Percentiles rank a stretch among this genome's conserved stretches.
Conservation (phyloP, 768 basidiomycete genomes). For the Sarcomyxa edulis region DNA sequence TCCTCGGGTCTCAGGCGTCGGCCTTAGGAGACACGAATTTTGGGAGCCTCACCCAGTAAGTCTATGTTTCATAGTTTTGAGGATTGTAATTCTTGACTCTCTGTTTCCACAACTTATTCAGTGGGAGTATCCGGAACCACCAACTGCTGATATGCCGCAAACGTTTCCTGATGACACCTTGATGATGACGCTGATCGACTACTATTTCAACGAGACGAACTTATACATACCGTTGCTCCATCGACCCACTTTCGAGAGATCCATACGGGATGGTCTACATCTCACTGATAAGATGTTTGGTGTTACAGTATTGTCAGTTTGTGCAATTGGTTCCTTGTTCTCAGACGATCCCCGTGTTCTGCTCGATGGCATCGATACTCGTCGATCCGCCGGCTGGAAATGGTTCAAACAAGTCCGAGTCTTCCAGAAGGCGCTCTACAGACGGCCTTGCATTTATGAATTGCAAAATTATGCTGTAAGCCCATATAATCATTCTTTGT, state of each 20-base stretch:
- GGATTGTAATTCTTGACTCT: neutral
- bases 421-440: slow-evolving; percentile 56
- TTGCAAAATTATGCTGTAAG: slow-evolving; percentile 62
- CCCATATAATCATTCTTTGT: slow-evolving; percentile 7
- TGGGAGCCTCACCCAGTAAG: slow-evolving; percentile 32
- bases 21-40: slow-evolving; percentile 26
- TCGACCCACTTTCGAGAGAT: slow-evolving; percentile 57
- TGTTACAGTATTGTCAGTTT: slow-evolving; percentile 59
- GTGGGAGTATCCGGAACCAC: neutral
- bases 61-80: neutral
- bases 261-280: slow-evolving; percentile 44
- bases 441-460: slow-evolving; percentile 65
- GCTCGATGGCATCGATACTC: slow-evolving; percentile 28
- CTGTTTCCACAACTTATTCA: neutral
- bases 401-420: slow-evolving; percentile 68
- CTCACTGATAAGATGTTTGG: slow-evolving; percentile 47
- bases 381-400: slow-evolving; percentile 55
- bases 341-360: slow-evolving; percentile 54
- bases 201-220: slow-evolving; percentile 61
- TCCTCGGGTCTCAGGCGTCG: slow-evolving; percentile 8
- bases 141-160: slow-evolving; percentile 17
- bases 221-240: slow-evolving; percentile 67
- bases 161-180: slow-evolving; percentile 50
- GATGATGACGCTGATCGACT: slow-evolving; percentile 43
- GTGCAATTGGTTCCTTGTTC: slow-evolving; percentile 60